Conservation (phyloP, 2,329 filamentous ascomycete species). For the Leptodontidium sp. region DNA sequence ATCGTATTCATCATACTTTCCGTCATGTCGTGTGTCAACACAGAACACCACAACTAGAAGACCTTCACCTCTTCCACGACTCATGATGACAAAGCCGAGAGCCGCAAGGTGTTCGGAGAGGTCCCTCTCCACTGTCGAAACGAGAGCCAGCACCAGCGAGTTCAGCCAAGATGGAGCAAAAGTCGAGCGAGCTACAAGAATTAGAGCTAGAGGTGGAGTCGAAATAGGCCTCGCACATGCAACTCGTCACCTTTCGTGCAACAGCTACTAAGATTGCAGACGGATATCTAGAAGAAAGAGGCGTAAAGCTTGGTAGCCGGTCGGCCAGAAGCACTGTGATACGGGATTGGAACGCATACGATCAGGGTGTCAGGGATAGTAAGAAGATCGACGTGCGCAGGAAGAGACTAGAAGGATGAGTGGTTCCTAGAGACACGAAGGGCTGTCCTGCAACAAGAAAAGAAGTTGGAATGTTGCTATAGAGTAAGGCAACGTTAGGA, state of each 20-base stretch:
- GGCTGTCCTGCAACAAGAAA: too few relatives aligned
- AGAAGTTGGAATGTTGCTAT: too few relatives aligned
- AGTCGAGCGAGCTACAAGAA: neutral
- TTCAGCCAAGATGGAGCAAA: neutral
- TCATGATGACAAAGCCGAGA: too few relatives aligned
- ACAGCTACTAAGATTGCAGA: constrained; percentile 2
- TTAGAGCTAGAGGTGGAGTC: constrained; percentile 1
- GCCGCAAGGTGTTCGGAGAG: too few relatives aligned
- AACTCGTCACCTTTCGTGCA: too few relatives aligned
- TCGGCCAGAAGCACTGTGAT: neutral
- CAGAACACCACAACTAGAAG: too few relatives aligned
- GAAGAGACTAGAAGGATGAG: neutral
- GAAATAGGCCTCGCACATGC: neutral
- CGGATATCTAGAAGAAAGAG: neutral
- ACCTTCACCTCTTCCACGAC: too few relatives aligned
- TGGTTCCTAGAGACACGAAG: neutral
- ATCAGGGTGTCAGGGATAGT: neutral
- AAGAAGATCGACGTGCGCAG: neutral
- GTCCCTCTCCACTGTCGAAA: neutral
- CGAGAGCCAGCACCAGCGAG: neutral
- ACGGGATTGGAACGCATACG: neutral
- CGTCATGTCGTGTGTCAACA: too few relatives aligned
- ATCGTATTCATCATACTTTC: too few relatives aligned
- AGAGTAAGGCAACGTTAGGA: too few relatives aligned
- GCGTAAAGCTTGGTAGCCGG: neutral